phyloP scores from a whole-genome alignment of 495 filamentous ascomycete species.

The Trichocladium uniseriatum region DNA sequence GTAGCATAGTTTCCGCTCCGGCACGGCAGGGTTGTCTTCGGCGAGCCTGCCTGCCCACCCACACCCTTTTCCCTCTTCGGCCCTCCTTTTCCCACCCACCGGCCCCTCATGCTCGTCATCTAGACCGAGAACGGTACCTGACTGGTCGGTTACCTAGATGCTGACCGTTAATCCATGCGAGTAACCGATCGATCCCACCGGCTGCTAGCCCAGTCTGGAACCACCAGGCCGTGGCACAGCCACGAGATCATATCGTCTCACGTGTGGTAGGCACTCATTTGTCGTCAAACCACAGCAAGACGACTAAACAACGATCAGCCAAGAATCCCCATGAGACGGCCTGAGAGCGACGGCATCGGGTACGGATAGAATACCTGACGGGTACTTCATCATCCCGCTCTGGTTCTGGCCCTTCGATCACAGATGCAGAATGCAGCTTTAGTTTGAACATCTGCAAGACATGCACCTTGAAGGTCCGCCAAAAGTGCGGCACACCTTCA shows the following conservation, averaged over 20 bases:
- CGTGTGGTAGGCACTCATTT: neutral
- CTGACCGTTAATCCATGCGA: conserved; percentile 29
- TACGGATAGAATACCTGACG: neutral
- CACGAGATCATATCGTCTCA: conserved; percentile 1
- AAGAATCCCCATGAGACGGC: too few relatives aligned
- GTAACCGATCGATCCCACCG: conserved; percentile 12
- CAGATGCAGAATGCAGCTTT: neutral
- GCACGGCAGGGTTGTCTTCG: neutral
- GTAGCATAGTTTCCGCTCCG: neutral
- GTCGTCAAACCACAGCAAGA: too few relatives aligned
- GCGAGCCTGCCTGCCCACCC: conserved; percentile 1
- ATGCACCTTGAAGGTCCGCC: neutral
- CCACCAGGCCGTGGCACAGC: conserved; percentile 4
- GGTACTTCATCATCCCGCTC: conserved; percentile 6
- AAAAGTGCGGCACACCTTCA: neutral
- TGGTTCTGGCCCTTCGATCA: neutral
- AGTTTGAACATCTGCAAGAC: neutral
- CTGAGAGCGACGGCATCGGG: neutral
- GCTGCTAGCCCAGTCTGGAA: conserved; percentile 7
- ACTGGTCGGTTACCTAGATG: conserved; percentile 18
- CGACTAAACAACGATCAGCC: too few relatives aligned
- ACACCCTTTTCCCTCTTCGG: neutral
- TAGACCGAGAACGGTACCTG: conserved; percentile 11
- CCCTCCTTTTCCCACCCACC: neutral
- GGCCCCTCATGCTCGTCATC: conserved; percentile 5